A percentile compares a stretch with the other conserved stretches of the same genome.
These are phyloP conservation scores for Protea cynaroides DNA, from an alignment of 164 flowering plant species.

Conservation along the genomic window DNA sequence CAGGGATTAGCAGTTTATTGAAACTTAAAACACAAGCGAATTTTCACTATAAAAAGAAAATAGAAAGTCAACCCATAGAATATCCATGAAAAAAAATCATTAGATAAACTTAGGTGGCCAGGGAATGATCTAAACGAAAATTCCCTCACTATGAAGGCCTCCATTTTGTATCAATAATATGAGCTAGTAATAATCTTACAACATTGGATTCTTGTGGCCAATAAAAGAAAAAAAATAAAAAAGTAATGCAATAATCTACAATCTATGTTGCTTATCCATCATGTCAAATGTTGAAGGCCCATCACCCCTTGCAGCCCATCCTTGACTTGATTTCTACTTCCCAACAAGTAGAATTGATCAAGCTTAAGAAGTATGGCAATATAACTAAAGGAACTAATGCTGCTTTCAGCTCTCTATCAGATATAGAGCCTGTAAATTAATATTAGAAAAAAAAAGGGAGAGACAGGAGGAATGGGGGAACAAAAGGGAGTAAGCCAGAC, in stretches of 20 bases:
- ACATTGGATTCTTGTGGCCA: no score
- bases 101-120: no score
- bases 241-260: conserved; percentile 3
- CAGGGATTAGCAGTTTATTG: no score
- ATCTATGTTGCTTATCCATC: conserved; percentile 2
- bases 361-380: not conserved
- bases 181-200: no score
- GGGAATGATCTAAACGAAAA: not conserved
- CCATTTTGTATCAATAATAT: no score
- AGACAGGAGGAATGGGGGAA: not conserved
- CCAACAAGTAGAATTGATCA: not conserved
- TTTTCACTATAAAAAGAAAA: not conserved
- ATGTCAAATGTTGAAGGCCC: not conserved
- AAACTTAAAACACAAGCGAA: no score
- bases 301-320: not conserved
- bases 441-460: not conserved
- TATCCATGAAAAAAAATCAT: no score
- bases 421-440: conserved; percentile 3
- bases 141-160: not conserved
- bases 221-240: not conserved
- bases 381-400: not conserved
- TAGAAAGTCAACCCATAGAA: not conserved
- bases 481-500: conserved; percentile 4
- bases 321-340: no score
- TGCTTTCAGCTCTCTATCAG: conserved; percentile 2